phyloP scores from a whole-genome alignment of 306 rosid species.

The Pueraria montana region DNA sequence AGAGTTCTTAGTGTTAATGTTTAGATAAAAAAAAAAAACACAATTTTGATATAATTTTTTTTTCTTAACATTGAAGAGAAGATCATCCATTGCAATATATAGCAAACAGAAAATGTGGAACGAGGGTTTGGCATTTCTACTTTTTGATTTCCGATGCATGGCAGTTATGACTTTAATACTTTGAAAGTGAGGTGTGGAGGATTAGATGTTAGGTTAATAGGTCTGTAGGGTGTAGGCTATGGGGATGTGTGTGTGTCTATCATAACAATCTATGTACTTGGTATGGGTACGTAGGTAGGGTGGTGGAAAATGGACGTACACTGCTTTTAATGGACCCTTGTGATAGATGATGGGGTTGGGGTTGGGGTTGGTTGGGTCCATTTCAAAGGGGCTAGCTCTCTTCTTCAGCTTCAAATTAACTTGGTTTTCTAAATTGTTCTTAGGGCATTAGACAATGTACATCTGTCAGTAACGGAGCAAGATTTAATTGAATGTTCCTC shows the following conservation, averaged over 20 bases:
- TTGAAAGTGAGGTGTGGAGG: slow-evolving; percentile 50
- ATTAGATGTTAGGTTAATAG: slow-evolving; percentile 32
- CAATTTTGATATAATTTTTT: no score
- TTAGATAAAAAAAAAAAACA: no score
- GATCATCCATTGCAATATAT: no score
- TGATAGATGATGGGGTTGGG: no score
- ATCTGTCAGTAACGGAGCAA: slow-evolving; percentile 10
- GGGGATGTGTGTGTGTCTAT: slow-evolving; percentile 33
- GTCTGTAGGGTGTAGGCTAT: slow-evolving; percentile 9
- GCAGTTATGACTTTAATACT: slow-evolving; percentile 20
- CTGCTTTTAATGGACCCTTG: slow-evolving; percentile 41
- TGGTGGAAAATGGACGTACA: slow-evolving; percentile 11
- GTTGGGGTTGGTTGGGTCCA: no score
- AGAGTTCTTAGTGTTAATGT: no score
- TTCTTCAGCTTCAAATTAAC: slow-evolving; percentile 38
- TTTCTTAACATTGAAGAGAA: no score
- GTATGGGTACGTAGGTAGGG: neutral
- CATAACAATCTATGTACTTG: neutral
- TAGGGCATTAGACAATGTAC: slow-evolving; percentile 43
- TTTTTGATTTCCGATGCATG: neutral
- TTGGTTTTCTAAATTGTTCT: slow-evolving; percentile 48
- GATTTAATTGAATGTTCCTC: slow-evolving; percentile 30
- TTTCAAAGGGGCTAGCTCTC: slow-evolving; percentile 10
- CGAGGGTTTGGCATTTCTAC: no score
- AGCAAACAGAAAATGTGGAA: no score